Base-by-base conservation (phyloP, 768 basidiomycete genomes). In the Amanita exitialis region DNA sequence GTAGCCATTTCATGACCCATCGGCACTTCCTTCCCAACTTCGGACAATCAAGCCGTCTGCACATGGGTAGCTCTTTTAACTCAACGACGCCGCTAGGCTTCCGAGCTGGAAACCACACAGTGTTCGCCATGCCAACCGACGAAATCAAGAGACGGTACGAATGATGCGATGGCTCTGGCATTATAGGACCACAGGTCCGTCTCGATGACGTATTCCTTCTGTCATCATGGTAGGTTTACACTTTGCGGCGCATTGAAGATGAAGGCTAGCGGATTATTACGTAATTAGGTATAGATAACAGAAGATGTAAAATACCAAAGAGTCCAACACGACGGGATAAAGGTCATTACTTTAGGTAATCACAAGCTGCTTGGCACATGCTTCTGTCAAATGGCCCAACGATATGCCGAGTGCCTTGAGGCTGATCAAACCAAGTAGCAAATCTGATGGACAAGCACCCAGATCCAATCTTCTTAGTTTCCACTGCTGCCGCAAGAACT, bases 11-110 rank as follows among this genome's bases (percentile, higher is more conserved):
- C 23, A n/a, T n/a, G n/a, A n/a, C 83, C 82, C 67, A 83, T 82
- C 50, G 82, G 82, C n/a, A 86, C 78, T 56, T 86, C 82, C 65
- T 81, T 84, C n/a, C n/a, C n/a, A n/a, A n/a, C n/a, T n/a, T n/a
- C n/a, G n/a, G n/a, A n/a, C 80, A 82, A 60, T 83, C 82, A 48
- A 82, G 59, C 35, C 79, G 60, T 46, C 79, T 61, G 49, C 80
- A 65, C 36, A 76, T 65, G 4, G 82, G 81, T 27, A 83, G 63
- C 64, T 83, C 81, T 59, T 80, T 80, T 52, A 82, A 61, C 58
- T 82, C 79, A 15, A 70, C 63, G 28, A 54, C 56, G 27, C 53
- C 58, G 20, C 51, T 47, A 8, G 16, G 47, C 81, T n/a, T n/a
- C n/a, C n/a, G n/a, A n/a, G n/a, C n/a, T n/a, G n/a, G 4, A 2